Evolutionary conservation across 345 rosid genomes (phyloP).

Genomic region (Rhodamnia rubescens): DNA sequence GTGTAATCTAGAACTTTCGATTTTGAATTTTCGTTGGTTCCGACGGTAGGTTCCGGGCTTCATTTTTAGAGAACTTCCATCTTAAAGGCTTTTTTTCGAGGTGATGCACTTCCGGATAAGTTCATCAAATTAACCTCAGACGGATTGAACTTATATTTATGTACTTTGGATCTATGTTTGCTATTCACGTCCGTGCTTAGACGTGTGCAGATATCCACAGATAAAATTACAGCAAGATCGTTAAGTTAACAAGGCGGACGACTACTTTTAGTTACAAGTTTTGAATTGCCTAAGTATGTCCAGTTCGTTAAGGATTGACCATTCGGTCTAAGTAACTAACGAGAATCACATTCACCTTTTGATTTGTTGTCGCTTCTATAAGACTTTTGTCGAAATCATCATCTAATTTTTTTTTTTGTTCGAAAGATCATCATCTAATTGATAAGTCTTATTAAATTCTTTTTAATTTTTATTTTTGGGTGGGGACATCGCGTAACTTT

Average conservation of each 20-base stretch:
- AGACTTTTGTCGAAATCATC: neutral
- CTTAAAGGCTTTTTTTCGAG: neutral
- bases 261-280: neutral
- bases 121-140: too few relatives aligned
- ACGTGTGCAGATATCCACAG: neutral
- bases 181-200: neutral
- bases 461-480: too few relatives aligned
- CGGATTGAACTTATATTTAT: neutral
- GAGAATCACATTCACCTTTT: neutral
- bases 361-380: neutral
- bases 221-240: neutral
- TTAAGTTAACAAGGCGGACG: neutral
- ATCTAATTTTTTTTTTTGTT: too few relatives aligned
- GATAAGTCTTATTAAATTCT: neutral
- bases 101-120: neutral
- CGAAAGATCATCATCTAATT: neutral
- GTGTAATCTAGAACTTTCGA: too few relatives aligned
- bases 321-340: too few relatives aligned
- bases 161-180: neutral
- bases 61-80: neutral
- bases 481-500: too few relatives aligned
- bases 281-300: neutral
- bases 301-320: neutral
- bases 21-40: too few relatives aligned
- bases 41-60: too few relatives aligned